A percentile compares a stretch with the other conserved stretches of the same genome.
Evolutionary conservation across 2,329 filamentous ascomycete genomes (phyloP).

Genomic region (Pyrenochaeta sp.): DNA sequence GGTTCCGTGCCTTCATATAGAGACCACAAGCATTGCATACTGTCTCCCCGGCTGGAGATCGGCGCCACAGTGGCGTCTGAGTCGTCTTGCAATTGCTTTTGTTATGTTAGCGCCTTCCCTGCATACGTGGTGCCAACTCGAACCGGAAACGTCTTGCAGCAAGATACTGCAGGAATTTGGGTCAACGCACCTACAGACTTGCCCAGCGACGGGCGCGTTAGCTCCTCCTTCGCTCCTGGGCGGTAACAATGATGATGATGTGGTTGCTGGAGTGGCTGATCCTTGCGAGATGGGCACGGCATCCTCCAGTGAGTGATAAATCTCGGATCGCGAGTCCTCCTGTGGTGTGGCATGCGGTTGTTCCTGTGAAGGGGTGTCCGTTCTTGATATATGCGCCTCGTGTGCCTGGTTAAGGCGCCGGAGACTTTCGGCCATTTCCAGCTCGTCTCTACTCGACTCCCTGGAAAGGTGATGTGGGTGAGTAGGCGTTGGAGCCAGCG

Average conservation of each 20-base stretch:
- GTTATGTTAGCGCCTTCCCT: conserved; percentile 23
- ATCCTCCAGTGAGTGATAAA: conserved; percentile 54
- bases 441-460: conserved; percentile 58
- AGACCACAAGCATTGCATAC: conserved; percentile 98
- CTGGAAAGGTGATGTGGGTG: conserved; percentile 51
- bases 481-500: conserved; percentile 48
- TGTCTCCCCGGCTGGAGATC: conserved; percentile 89
- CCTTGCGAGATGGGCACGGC: conserved; percentile 41
- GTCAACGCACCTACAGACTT: conserved; percentile 73
- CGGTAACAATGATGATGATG: conserved; percentile 27
- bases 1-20: conserved; percentile 92
- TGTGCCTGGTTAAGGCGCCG: conserved; percentile 56
- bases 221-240: conserved; percentile 23
- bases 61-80: conserved; percentile 90
- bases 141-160: conserved; percentile 6
- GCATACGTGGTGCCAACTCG: conserved; percentile 10
- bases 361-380: conserved; percentile 24
- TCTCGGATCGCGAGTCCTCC: conserved; percentile 37
- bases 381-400: conserved; percentile 34
- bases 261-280: conserved; percentile 30
- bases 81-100: conserved; percentile 92
- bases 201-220: conserved; percentile 61
- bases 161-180: conserved; percentile 1
- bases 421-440: conserved; percentile 60
- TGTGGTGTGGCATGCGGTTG: conserved; percentile 27